A percentile compares a stretch with the other conserved stretches of the same genome.
Evolutionary conservation across 176 grass and related monocot species (phyloP).

Genomic region (Echinochloa phyllopogon): DNA sequence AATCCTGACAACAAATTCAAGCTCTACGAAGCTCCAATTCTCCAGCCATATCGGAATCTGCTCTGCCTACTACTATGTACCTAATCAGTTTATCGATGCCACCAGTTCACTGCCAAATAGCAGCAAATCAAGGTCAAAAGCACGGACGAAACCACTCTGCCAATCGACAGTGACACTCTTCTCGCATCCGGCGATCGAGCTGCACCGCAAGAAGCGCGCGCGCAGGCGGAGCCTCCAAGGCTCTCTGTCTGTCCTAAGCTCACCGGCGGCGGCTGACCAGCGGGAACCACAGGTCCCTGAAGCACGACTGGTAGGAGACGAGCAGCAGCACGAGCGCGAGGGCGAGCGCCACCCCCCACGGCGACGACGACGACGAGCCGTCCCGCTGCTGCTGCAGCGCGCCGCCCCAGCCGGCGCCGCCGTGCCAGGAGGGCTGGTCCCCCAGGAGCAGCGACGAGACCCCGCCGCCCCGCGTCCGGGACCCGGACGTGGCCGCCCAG

Average conservation of each 20-base stretch:
- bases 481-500: conserved; percentile 52
- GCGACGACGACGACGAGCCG: conserved; percentile 48
- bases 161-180: neutral
- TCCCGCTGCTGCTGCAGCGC: conserved; percentile 23
- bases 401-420: neutral
- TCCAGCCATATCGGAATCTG: neutral
- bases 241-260: neutral
- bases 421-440: conserved; percentile 33
- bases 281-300: conserved; percentile 84
- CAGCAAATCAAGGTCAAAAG: neutral
- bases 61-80: neutral
- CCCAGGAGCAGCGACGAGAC: conserved; percentile 43
- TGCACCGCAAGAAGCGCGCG: neutral
- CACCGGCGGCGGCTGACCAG: conserved; percentile 49
- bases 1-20: neutral
- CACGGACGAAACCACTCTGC: neutral
- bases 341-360: conserved; percentile 80
- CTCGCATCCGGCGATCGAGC: neutral
- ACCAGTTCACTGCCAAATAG: neutral
- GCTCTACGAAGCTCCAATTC: neutral
- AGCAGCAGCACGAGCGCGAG: conserved; percentile 82
- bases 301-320: conserved; percentile 91
- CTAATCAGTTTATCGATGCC: neutral
- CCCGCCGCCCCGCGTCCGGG: conserved; percentile 27
- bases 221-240: neutral